Evolutionary conservation across 1,284 basidiomycete genomes (phyloP).

Genomic region (Ganoderma boninense): DNA sequence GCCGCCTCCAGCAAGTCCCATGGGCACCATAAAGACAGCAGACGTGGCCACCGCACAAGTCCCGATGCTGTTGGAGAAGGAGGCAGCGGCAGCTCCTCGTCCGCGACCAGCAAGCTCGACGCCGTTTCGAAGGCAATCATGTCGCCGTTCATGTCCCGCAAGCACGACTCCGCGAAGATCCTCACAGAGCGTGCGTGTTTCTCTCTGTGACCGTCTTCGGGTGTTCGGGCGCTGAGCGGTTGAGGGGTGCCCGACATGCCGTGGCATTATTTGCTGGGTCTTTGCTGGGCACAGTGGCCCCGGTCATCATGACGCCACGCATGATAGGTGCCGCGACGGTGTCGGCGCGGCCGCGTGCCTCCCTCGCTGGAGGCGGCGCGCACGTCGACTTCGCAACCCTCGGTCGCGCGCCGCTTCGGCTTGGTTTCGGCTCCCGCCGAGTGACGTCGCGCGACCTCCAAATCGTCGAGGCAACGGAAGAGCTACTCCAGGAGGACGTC

Average conservation of each 20-base stretch:
- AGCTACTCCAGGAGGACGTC: conserved; percentile 76
- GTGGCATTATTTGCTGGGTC: conserved; percentile 19
- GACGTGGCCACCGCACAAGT: conserved; percentile 44
- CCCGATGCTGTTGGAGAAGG: conserved; percentile 46
- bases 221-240: conserved; percentile 15
- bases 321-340: conserved; percentile 77
- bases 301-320: conserved; percentile 88
- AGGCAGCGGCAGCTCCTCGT: conserved; percentile 34
- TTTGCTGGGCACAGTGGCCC: conserved; percentile 70
- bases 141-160: conserved; percentile 72
- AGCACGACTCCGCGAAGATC: conserved; percentile 72
- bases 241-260: conserved; percentile 22
- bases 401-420: conserved; percentile 74
- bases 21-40: conserved; percentile 31
- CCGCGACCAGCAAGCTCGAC: conserved; percentile 54
- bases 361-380: conserved; percentile 48
- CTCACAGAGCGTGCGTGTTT: conserved; percentile 71
- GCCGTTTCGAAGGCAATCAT: conserved; percentile 72
- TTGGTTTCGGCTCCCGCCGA: conserved; percentile 69
- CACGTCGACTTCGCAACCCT: conserved; percentile 75
- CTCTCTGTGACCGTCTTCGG: neutral
- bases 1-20: conserved; percentile 35
- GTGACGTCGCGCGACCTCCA: conserved; percentile 85
- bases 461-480: conserved; percentile 84
- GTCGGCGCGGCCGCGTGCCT: conserved; percentile 57